A percentile compares a stretch with the other conserved stretches of the same genome.
phyloP scores from a whole-genome alignment of 1,284 basidiomycete genomes.

The Boletus subluridellus region DNA sequence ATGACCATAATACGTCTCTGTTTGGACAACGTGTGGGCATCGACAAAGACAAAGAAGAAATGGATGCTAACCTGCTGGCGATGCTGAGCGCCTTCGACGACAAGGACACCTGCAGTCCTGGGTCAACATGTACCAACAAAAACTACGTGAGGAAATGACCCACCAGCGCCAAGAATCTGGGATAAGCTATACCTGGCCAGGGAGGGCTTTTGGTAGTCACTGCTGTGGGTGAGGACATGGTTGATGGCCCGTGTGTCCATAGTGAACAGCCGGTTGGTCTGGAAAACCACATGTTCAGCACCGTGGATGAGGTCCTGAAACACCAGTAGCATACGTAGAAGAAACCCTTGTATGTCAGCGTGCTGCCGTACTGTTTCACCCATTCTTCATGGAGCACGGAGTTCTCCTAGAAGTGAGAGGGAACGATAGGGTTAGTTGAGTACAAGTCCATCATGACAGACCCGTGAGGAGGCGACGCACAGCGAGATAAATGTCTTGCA shows the following conservation, averaged over 20 bases:
- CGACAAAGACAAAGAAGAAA: not conserved
- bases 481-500: conserved; percentile 42
- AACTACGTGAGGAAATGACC: not conserved
- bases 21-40: not conserved
- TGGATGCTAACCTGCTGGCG: no score
- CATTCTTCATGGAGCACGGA: not conserved
- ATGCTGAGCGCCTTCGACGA: conserved; percentile 19
- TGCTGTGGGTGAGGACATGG: no score
- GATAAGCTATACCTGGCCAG: conserved; percentile 20
- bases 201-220: conserved; percentile 9
- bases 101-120: conserved; percentile 16
- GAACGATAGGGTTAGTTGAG: not conserved
- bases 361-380: no score
- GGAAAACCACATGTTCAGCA: not conserved
- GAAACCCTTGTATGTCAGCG: conserved; percentile 30
- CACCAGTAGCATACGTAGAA: conserved; percentile 41
- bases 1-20: conserved; percentile 30
- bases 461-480: conserved; percentile 20
- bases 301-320: no score
- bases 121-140: not conserved
- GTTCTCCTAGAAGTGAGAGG: conserved; percentile 33
- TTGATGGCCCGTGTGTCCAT: conserved; percentile 20
- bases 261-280: conserved; percentile 29
- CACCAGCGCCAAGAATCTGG: conserved; percentile 33
- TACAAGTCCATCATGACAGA: not conserved